Conservation (phyloP, 805 yeast genomes). For the Myxozyma vanderwaltii region DNA sequence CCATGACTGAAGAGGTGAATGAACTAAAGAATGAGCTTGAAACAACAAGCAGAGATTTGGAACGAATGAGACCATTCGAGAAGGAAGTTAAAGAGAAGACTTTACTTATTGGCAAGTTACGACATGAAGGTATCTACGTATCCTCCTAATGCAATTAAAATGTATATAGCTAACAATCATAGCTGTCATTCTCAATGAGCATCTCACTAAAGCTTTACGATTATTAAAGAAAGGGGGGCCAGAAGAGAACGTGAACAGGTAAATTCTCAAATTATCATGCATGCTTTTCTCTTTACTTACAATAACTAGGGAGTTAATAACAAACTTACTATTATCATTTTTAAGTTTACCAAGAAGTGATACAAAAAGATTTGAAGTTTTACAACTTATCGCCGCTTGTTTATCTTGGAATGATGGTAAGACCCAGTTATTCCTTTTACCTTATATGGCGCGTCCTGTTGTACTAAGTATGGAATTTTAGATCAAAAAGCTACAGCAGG, state of each 20-base stretch:
- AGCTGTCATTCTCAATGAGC: constrained; percentile 89
- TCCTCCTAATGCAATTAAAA: too few relatives aligned
- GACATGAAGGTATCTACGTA: constrained; percentile 74
- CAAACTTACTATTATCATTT: constrained; percentile 83
- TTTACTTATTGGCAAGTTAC: constrained; percentile 79
- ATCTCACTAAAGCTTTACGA: constrained; percentile 87
- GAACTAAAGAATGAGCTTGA: constrained; percentile 21
- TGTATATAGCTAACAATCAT: too few relatives aligned
- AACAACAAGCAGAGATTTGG: constrained; percentile 33
- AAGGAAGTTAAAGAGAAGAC: constrained; percentile 68
- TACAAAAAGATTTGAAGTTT: constrained; percentile 89
- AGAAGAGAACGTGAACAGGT: constrained; percentile 33
- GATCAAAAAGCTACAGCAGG: constrained; percentile 75
- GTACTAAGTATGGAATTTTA: too few relatives aligned
- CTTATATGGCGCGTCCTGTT: too few relatives aligned
- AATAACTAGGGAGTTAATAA: constrained; percentile 67
- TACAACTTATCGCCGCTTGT: constrained; percentile 77
- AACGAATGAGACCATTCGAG: constrained; percentile 47
- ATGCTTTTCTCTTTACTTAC: constrained; percentile 62
- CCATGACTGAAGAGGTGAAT: constrained; percentile 41
- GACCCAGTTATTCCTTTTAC: background rate
- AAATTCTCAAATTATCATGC: background rate
- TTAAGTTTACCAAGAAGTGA: constrained; percentile 89
- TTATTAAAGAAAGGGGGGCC: constrained; percentile 73
- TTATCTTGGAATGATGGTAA: constrained; percentile 82